phyloP scores from a whole-genome alignment of 2,329 filamentous ascomycete genomes.

The Curvularia sp. region DNA sequence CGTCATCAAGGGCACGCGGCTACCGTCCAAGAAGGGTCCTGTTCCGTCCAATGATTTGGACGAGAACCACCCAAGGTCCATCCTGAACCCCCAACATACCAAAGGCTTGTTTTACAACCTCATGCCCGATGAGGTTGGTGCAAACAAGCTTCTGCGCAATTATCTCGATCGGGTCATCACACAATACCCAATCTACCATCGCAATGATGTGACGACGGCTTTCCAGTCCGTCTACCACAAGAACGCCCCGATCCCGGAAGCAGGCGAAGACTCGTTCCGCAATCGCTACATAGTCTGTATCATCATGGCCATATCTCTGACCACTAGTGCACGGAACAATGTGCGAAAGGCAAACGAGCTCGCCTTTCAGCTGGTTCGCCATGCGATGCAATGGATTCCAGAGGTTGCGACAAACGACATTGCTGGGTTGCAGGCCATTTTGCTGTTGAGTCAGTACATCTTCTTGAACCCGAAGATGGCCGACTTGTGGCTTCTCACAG shows the following conservation, averaged over 20 bases:
- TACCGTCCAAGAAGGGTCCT: constrained; percentile 45
- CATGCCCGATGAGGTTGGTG: constrained; percentile 41
- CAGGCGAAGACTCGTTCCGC: constrained; percentile 34
- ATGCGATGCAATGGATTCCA: constrained; percentile 48
- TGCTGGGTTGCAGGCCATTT: constrained; percentile 43
- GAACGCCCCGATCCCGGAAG: constrained; percentile 28
- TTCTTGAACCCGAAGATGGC: constrained; percentile 48
- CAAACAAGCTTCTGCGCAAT: constrained; percentile 42
- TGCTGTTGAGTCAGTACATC: constrained; percentile 47
- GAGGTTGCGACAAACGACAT: constrained; percentile 48
- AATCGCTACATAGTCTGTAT: constrained; percentile 48
- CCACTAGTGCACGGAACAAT: constrained; percentile 44
- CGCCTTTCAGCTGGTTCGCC: constrained; percentile 43
- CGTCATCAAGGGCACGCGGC: constrained; percentile 45
- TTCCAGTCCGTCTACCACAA: constrained; percentile 45
- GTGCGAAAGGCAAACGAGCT: constrained; percentile 43
- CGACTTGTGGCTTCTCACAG: constrained; percentile 48
- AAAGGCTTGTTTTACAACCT: constrained; percentile 35
- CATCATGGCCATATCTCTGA: constrained; percentile 49
- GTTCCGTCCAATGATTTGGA: constrained; percentile 46
- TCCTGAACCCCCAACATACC: constrained; percentile 45
- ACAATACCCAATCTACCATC: constrained; percentile 49
- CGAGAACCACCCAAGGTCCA: constrained; percentile 47
- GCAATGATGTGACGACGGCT: constrained; percentile 42
- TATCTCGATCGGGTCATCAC: constrained; percentile 46